Evolutionary conservation across 352 stramenopile species (phyloP).

Genomic region (Thalassiosira oceanica): DNA sequence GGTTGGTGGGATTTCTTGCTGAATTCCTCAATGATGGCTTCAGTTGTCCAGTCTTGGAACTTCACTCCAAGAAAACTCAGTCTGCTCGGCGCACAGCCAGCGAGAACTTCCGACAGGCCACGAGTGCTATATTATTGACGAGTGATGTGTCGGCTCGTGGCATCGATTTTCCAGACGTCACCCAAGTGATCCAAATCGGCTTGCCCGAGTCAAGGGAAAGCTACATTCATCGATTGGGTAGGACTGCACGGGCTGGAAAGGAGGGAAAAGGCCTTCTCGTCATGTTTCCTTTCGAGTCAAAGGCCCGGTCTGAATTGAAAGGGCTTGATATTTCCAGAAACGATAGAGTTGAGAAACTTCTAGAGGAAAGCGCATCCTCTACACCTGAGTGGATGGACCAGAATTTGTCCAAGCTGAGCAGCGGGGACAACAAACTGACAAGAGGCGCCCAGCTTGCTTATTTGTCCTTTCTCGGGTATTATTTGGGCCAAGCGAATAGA

Average conservation of each 20-base stretch:
- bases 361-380: slow-evolving; percentile 6
- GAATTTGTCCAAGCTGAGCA: slow-evolving; percentile 34
- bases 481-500: slow-evolving; percentile 50
- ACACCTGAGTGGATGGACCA: slow-evolving; percentile 30
- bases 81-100: slow-evolving; percentile 94
- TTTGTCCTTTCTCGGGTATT: slow-evolving; percentile 66
- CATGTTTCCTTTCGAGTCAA: slow-evolving; percentile 56
- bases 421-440: slow-evolving; percentile 46
- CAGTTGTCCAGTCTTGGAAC: slow-evolving; percentile 96
- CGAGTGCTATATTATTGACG: slow-evolving; percentile 73
- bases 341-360: slow-evolving; percentile 15
- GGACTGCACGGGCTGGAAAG: slow-evolving; percentile 94
- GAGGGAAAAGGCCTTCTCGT: slow-evolving; percentile 84
- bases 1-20: slow-evolving; percentile 94
- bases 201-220: slow-evolving; percentile 97
- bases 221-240: slow-evolving; percentile 98
- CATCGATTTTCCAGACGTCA: slow-evolving; percentile 96
- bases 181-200: slow-evolving; percentile 99
- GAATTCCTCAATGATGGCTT: slow-evolving; percentile 60
- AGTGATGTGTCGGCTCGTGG: slow-evolving; percentile 82
- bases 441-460: slow-evolving; percentile 47
- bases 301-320: slow-evolving; percentile 59
- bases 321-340: slow-evolving; percentile 51
- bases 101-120: slow-evolving; percentile 96
- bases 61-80: slow-evolving; percentile 98